phyloP scores from a whole-genome alignment of 768 basidiomycete species.

The Gloeophyllum trabeum region DNA sequence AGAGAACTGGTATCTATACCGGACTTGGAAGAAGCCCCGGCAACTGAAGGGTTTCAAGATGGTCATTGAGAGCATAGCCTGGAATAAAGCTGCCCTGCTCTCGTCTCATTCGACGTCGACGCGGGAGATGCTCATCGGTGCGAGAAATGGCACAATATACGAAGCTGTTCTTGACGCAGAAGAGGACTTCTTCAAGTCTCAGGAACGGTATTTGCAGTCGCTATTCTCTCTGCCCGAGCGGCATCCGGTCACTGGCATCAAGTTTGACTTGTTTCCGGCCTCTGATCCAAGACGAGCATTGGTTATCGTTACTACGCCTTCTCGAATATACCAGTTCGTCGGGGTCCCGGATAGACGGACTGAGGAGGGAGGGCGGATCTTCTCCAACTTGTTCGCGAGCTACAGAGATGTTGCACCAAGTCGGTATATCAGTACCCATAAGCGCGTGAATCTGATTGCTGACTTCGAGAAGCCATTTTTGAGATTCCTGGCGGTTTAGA shows the following conservation, averaged over 20 bases:
- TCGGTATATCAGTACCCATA: conserved; percentile 25
- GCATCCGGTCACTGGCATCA: conserved; percentile 76
- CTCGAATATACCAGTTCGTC: conserved; percentile 84
- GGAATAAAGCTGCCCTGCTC: conserved; percentile 67
- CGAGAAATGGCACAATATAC: conserved; percentile 74
- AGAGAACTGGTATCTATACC: conserved; percentile 89
- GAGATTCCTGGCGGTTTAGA: conserved; percentile 77
- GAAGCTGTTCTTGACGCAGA: conserved; percentile 86
- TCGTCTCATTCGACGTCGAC: conserved; percentile 66
- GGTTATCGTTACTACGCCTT: conserved; percentile 75
- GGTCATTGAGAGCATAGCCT: conserved; percentile 84
- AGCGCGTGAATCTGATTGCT: conserved; percentile 8
- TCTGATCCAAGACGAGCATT: conserved; percentile 50
- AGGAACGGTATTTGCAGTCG: conserved; percentile 65
- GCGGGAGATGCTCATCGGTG: conserved; percentile 79
- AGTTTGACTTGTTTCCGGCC: conserved; percentile 66
- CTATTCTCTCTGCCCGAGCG: conserved; percentile 74
- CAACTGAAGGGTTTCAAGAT: conserved; percentile 74
- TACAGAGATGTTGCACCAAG: conserved; percentile 78
- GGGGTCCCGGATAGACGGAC: conserved; percentile 54
- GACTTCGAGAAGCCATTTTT: conserved; percentile 57
- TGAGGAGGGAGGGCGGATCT: conserved; percentile 70
- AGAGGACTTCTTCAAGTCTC: conserved; percentile 87
- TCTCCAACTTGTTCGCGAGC: conserved; percentile 58
- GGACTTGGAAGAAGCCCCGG: conserved; percentile 71